Percentiles rank a stretch among this genome's conserved stretches.
Conservation (phyloP, 345 rosid genomes). For the Brassica incana region DNA sequence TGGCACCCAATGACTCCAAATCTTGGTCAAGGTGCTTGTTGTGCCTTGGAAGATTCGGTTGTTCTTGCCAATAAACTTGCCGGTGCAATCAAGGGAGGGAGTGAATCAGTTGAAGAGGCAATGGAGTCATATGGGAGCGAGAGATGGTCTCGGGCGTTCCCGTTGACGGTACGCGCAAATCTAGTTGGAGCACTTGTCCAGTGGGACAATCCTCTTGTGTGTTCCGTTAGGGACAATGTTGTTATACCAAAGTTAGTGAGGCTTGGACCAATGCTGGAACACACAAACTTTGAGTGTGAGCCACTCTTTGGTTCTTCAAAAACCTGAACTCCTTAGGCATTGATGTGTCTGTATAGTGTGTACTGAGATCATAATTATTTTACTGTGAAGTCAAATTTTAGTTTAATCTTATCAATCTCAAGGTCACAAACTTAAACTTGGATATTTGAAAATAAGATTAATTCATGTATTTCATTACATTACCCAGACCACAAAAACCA, state of each 20-base stretch:
- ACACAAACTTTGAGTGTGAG: conserved; percentile 77
- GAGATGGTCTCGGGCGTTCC: conserved; percentile 77
- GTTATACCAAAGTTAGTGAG: conserved; percentile 67
- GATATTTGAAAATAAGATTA: conserved; percentile 6
- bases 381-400: not conserved
- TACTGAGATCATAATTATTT: not conserved
- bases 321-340: not conserved
- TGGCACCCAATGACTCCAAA: conserved; percentile 99
- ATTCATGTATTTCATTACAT: conserved; percentile 34
- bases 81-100: conserved; percentile 45
- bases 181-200: conserved; percentile 80
- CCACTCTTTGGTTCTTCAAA: conserved; percentile 45
- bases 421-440: not conserved
- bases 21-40: conserved; percentile 90
- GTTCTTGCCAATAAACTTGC: conserved; percentile 72
- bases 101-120: conserved; percentile 53
- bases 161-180: conserved; percentile 69
- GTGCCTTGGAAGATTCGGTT: conserved; percentile 84
- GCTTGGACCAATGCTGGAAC: conserved; percentile 76
- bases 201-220: conserved; percentile 79
- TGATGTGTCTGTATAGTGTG: not conserved
- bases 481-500: conserved; percentile 39
- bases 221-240: conserved; percentile 62
- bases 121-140: conserved; percentile 66
- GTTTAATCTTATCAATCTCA: not conserved